Evolutionary conservation across 352 stramenopile species (phyloP), one percentile per base, ranked within the genome.

Genomic region (Pythium volutum): DNA sequence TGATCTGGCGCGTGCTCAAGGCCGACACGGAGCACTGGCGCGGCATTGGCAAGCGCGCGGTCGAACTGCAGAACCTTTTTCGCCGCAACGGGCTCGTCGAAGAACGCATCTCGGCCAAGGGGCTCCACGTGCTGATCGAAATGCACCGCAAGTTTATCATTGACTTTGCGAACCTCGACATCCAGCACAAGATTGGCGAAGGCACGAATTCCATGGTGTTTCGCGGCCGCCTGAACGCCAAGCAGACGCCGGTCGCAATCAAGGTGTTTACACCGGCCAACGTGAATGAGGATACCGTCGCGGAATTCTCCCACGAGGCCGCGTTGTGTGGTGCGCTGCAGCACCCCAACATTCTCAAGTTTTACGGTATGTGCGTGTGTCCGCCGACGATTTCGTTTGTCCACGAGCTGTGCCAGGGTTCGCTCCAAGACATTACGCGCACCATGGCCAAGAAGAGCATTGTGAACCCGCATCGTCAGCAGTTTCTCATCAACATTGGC

Each of bases 191-290:
- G 6, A 77, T 87, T 25, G 75, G 77, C 15, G 38, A 70, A 0
- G 78, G 72, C 16, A 45, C 66, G 4, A 84, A 62, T 11, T 71
- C 79, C 0, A 59, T 74, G 9, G 76, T 89, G 2, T 89, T 79
- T 62, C 55, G 61, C 12, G 79, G 79, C 14, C 61, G 59, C 18
- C 54, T 82, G 3, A 48, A 68, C 26, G 62, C 65, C 36, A 70
- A 69, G 8, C 63, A 51, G 18, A 60, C 47, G 12, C 69, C 49
- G 10, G 77, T 89, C 3, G 80, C 80, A 0, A 66, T 87, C 61
- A 87, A 88, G 34, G 67, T 86, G 27, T 89, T 78, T 66, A 78
- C 67, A 14, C 79, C 79, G 22, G 43, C 69, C 3, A 65, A 67
- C 22, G 62, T 87, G 22, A 69, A 61, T 3, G 71, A 84, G 22